Base-by-base conservation (phyloP, 306 rosid species). In the Fragaria iinumae region DNA sequence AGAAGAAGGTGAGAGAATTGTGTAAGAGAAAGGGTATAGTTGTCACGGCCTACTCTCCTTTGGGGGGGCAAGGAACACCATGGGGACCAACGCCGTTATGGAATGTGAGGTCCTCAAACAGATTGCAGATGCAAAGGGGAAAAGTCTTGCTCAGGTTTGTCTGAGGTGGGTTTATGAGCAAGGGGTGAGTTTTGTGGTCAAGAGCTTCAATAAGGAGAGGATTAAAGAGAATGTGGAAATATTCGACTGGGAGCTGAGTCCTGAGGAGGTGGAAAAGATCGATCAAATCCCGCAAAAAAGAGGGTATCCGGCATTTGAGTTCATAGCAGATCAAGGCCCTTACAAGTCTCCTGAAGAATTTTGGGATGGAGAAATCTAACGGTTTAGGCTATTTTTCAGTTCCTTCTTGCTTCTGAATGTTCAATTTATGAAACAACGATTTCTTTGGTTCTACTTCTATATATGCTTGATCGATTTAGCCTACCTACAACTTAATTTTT, bases 21-120 rank as follows among this genome's bases (percentile, higher is more conserved):
- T 88, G 92, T 29, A 10, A 68, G 27, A 67, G 1, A 60, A 86
- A 88, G 56, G 88, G 74, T 10, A 78, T 88, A 8, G 65, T 73
- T 21, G 60, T 88, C 21, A 78, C 81, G 1, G 90, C 92, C 39
- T 86, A 71, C 50, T 82, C 90, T 77, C 85, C 92, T 34, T 20
- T 86, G 18, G 92, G 90, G 0, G 85, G 74, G 2, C 50, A 36
- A 32, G 88, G 88, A 0, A 44, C 84, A 0, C 1, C 0, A 0
- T 82, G 87, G 92, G 88, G 92, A 1, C 25, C 23, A 67, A 80
- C 13, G 20, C 29, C 27, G 71, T 84, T 53, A 21, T 80, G 49
- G 86, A 62, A 8, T 67, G 72, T 47, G 80, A 80, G 43, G 38
- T 80, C 13, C 76, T 87, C 2, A 4, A 56, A 53, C 12, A 64